Percentiles rank a stretch among this genome's conserved stretches.
Conservation (phyloP, 1,139 yeast genomes). For the Taphrina pruni region DNA sequence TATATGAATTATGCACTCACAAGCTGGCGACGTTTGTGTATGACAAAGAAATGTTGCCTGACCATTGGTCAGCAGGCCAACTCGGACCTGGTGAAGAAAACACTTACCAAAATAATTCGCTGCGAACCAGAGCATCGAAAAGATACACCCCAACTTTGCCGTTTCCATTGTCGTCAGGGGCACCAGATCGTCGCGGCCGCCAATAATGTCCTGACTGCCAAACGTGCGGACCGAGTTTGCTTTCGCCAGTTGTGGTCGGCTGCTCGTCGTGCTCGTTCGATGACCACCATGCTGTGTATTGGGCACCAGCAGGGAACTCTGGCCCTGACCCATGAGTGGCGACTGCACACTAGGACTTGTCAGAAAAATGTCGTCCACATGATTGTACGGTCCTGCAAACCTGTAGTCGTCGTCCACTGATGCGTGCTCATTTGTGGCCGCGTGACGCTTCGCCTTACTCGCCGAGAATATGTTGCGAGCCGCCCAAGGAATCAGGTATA, state of each 20-base stretch:
- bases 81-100: conserved; percentile 61
- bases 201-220: conserved; percentile 34
- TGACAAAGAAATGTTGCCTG: conserved; percentile 34
- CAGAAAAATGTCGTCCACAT: background rate
- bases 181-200: conserved; percentile 22
- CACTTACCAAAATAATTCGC: conserved; percentile 88
- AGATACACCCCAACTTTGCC: conserved; percentile 70
- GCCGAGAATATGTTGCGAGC: conserved; percentile 34
- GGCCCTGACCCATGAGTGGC: background rate
- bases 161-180: conserved; percentile 51
- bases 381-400: background rate
- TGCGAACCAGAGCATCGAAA: conserved; percentile 84
- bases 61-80: conserved; percentile 58
- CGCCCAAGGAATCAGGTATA: conserved; percentile 69
- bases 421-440: background rate
- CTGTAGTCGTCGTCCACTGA: background rate
- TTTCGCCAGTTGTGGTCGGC: conserved; percentile 29
- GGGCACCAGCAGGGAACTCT: background rate
- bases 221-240: conserved; percentile 29
- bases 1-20: background rate
- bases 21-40: conserved; percentile 43
- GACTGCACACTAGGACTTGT: conserved; percentile 10
- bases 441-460: background rate
- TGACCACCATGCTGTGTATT: background rate
- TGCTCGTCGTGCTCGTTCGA: background rate